Evolutionary conservation across 2,329 filamentous ascomycete species (phyloP).

Genomic region (Claviceps humidiphila): DNA sequence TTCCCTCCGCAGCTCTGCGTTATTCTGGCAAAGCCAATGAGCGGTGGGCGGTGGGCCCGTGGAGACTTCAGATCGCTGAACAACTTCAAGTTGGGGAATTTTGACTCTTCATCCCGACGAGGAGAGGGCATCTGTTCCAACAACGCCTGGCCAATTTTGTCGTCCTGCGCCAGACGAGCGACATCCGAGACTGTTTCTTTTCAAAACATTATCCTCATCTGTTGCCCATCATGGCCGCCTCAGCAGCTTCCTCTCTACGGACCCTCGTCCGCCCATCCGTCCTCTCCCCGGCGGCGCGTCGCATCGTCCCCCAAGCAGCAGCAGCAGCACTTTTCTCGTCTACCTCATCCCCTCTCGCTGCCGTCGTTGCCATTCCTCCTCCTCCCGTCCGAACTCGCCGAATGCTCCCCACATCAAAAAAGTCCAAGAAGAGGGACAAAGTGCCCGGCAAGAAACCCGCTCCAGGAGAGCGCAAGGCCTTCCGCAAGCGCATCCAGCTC

Average conservation of each 20-base stretch:
- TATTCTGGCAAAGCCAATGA: not conserved
- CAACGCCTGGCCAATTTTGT: too few species aligned
- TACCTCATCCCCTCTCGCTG: conserved; percentile 7
- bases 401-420: conserved; percentile 24
- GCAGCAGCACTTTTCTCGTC: conserved; percentile 28
- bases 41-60: conserved; percentile 2
- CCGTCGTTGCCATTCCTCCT: conserved; percentile 14
- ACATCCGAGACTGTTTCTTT: not conserved
- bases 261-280: conserved; percentile 25
- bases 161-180: too few species aligned
- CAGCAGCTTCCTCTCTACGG: conserved; percentile 21
- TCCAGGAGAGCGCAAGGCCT: conserved; percentile 72
- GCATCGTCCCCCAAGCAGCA: conserved; percentile 12
- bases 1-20: not conserved
- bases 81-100: too few species aligned
- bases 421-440: conserved; percentile 38
- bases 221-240: conserved; percentile 3
- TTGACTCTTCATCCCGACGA: not conserved
- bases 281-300: conserved; percentile 18
- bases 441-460: conserved; percentile 42
- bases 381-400: conserved; percentile 21
- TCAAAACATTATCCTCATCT: not conserved
- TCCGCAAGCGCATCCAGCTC: conserved; percentile 78
- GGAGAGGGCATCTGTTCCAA: not conserved
- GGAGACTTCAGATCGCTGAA: too few species aligned